Percentiles rank a stretch among this genome's conserved stretches.
Evolutionary conservation across 495 filamentous ascomycete species (phyloP).

Genomic region (Chaetomium tenue): DNA sequence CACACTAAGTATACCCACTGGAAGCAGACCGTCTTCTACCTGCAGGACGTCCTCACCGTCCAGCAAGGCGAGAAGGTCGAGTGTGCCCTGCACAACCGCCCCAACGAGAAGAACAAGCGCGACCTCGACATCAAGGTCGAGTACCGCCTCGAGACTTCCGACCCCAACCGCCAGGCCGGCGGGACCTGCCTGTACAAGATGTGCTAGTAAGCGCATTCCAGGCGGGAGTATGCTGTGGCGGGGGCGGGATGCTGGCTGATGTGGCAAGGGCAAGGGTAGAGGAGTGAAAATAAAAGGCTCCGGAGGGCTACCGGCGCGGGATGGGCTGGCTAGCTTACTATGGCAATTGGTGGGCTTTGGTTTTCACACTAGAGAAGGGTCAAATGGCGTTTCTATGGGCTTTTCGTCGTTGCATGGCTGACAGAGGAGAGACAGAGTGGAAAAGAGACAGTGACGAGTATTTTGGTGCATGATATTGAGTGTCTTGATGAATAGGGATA

Average conservation of each 20-base stretch:
- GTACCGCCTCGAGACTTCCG: conserved; percentile 75
- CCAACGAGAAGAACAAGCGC: conserved; percentile 89
- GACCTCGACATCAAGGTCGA: conserved; percentile 89
- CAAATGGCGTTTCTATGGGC: conserved; percentile 19
- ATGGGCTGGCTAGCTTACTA: background rate
- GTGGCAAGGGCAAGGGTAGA: too few relatives aligned
- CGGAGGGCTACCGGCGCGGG: too few relatives aligned
- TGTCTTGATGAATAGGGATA: conserved; percentile 21
- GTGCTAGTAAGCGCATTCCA: conserved; percentile 51
- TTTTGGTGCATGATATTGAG: conserved; percentile 7
- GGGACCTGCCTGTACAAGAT: conserved; percentile 86
- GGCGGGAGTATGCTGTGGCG: too few relatives aligned
- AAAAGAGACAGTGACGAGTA: background rate
- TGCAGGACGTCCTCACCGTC: conserved; percentile 79
- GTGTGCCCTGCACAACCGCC: conserved; percentile 74
- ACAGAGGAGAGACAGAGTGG: background rate
- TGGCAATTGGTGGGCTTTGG: background rate
- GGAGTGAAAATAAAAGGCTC: too few relatives aligned
- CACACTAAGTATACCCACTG: conserved; percentile 92
- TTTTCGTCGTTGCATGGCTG: conserved; percentile 1
- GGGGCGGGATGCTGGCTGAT: too few relatives aligned
- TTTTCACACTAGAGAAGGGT: conserved; percentile 18
- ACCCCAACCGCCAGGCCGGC: conserved; percentile 62
- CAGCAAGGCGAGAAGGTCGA: conserved; percentile 71
- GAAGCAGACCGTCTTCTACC: conserved; percentile 93